These are phyloP conservation scores for Pyrus bretschneideri DNA, from an alignment of 306 rosid species.

Conservation along the genomic window DNA sequence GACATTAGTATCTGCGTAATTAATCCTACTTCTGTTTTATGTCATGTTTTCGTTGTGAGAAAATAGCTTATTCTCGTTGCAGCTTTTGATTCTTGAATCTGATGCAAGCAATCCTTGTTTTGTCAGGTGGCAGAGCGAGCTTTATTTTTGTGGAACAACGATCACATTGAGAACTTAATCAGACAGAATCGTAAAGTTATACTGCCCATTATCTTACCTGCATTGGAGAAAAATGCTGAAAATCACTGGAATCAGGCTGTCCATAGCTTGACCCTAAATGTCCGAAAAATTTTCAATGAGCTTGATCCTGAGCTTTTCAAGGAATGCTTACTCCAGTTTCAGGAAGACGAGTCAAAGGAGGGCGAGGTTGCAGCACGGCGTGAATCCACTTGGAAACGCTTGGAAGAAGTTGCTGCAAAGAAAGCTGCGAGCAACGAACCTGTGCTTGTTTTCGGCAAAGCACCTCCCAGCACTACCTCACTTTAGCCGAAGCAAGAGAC, in stretches of 20 bases:
- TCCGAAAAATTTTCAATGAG: slow-evolving; percentile 59
- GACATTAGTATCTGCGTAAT: background rate
- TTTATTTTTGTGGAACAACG: slow-evolving; percentile 72
- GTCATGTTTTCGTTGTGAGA: background rate
- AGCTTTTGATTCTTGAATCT: background rate
- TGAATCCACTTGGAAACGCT: slow-evolving; percentile 59
- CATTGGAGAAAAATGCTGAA: slow-evolving; percentile 62
- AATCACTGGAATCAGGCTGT: slow-evolving; percentile 86
- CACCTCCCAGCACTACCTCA: slow-evolving; percentile 5
- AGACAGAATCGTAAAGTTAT: slow-evolving; percentile 59
- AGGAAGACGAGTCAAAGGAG: slow-evolving; percentile 50
- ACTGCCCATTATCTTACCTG: slow-evolving; percentile 71
- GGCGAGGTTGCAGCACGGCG: slow-evolving; percentile 39
- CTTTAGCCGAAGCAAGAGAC: background rate
- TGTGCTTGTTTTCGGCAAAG: slow-evolving; percentile 28
- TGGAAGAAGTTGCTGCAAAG: slow-evolving; percentile 57
- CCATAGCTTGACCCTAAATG: slow-evolving; percentile 66
- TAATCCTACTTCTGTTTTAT: background rate
- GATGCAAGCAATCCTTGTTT: slow-evolving; percentile 5
- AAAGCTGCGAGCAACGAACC: slow-evolving; percentile 47
- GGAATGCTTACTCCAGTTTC: slow-evolving; percentile 56
- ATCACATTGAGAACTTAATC: slow-evolving; percentile 66
- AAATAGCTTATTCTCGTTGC: background rate
- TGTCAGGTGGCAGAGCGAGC: slow-evolving; percentile 79
- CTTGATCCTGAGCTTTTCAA: slow-evolving; percentile 56